phyloP scores from a whole-genome alignment of 768 basidiomycete genomes.

The Russula lepida region DNA sequence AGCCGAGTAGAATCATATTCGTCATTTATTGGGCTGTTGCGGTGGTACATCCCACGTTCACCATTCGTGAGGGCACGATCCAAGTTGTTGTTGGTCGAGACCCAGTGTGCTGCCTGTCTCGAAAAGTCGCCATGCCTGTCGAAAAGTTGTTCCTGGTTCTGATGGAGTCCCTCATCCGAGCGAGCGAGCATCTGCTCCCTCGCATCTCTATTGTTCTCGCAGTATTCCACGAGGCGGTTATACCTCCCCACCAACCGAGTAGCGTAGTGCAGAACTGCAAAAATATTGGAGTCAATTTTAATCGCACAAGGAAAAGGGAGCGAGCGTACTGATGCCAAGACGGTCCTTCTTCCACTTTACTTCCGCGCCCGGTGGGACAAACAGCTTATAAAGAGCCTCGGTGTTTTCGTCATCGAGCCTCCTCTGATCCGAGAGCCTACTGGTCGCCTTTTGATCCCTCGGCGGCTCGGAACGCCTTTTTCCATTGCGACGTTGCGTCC shows the following conservation, averaged over 20 bases:
- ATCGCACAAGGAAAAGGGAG: background rate
- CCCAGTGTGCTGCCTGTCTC: background rate
- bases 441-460: slow-evolving; percentile 1
- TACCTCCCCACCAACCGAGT: background rate
- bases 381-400: background rate
- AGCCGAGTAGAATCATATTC: background rate
- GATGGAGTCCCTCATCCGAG: background rate
- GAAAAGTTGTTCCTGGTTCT: background rate
- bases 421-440: slow-evolving; percentile 1
- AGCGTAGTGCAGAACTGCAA: slow-evolving; percentile 1
- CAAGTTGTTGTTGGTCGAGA: background rate
- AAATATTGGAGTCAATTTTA: background rate
- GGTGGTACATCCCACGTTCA: background rate
- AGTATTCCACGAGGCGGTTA: background rate
- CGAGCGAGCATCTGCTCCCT: background rate
- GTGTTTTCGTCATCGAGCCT: background rate
- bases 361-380: background rate
- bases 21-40: background rate
- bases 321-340: slow-evolving; percentile 1
- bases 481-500: background rate
- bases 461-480: background rate
- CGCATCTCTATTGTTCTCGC: background rate
- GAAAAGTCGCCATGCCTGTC: background rate
- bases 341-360: slow-evolving; percentile 11
- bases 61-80: background rate